Base-by-base conservation (phyloP, 2,329 filamentous ascomycete species). In the Neodidymelliopsis sp. region DNA sequence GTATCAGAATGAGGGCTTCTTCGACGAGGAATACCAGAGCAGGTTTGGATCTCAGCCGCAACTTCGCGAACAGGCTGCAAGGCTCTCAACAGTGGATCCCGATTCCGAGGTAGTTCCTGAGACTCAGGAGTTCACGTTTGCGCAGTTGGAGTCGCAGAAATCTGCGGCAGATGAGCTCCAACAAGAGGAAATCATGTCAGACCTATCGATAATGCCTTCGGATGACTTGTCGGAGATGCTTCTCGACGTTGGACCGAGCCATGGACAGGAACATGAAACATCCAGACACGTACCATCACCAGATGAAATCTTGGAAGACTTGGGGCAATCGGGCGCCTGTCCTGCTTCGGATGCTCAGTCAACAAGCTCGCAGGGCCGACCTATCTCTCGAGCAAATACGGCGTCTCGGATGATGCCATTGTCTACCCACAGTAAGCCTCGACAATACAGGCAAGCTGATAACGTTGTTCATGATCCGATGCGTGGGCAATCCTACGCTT, bases 381-480 rank as follows among this genome's bases (percentile, higher is more conserved):
- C 65, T 1, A 60, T 36, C 41, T 70, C 68, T 2, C 61, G 61
- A 40, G 69, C 68, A 8, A 71, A 72, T 23, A 70, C 61, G 13
- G 63, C 62, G 13, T 69, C 66, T 20, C 56, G 66, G 1, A 65
- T 72, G 50, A 58, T 58, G 47, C 59, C 60, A 5, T 49, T 59
- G 10, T 47, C 33, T 4, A n/a, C 11, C 6, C 41, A 27, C 2
- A 22, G 9, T 12, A 50, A 22, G 4, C 31, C 24, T 16, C 46
- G 16, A 13, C 39, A 29, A 18, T 20, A 35, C 31, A 15, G 22
- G 31, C 33, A 37, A 16, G 15, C 28, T 13, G 10, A 44, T 24
- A 22, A 30, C 12, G 9, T 4, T 12, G 2, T 6, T 6, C 23
- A 20, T 11, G 16, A n/a, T 25, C 2, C 19, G 22, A 13, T 28